phyloP scores from a whole-genome alignment of 2,329 filamentous ascomycete genomes.

The Trichoderma atroviride region DNA sequence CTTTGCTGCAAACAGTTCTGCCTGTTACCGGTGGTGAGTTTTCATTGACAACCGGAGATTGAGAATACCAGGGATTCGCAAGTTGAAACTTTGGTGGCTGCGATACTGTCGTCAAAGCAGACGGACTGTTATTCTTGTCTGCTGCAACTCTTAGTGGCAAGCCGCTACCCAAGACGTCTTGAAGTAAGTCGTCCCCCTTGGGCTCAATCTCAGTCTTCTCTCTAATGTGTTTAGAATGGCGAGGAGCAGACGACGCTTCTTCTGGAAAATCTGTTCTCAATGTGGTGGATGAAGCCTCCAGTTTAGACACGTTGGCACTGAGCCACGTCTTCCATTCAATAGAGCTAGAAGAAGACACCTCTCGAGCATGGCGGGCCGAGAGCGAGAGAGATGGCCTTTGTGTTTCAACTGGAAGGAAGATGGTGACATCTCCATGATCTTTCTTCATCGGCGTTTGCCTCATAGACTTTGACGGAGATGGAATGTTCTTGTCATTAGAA shows the following conservation, averaged over 20 bases:
- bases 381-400: conserved; percentile 33
- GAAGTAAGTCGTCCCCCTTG: conserved; percentile 26
- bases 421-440: conserved; percentile 26
- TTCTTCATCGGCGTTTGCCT: no score
- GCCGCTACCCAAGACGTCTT: neutral
- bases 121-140: neutral
- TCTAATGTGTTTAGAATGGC: conserved; percentile 47
- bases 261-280: conserved; percentile 21
- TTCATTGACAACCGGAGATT: conserved; percentile 18
- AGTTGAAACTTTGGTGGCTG: neutral
- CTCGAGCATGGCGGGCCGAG: conserved; percentile 37
- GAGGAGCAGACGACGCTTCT: conserved; percentile 22
- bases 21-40: conserved; percentile 24
- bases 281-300: conserved; percentile 40
- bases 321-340: conserved; percentile 60
- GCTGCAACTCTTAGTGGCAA: conserved; percentile 15
- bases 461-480: neutral
- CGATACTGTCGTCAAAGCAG: neutral
- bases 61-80: neutral
- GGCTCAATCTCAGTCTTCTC: conserved; percentile 55
- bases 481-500: conserved; percentile 32
- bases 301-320: conserved; percentile 53
- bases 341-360: conserved; percentile 49
- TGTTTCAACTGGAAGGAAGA: conserved; percentile 8
- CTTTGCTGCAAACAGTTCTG: neutral